Base-by-base conservation (phyloP, 73 alveolate species). In the Breviolum minutum region DNA sequence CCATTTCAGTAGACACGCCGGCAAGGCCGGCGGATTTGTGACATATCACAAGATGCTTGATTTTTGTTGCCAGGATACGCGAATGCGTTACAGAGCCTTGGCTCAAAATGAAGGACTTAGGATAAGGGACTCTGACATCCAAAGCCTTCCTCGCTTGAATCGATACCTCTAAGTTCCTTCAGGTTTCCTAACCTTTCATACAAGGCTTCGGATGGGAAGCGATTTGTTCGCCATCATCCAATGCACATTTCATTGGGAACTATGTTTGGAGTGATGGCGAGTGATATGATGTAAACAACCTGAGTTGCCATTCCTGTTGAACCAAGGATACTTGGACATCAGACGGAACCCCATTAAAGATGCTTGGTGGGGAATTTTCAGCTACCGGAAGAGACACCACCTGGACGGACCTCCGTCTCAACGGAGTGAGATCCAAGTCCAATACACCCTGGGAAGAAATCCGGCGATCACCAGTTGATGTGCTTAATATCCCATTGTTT, bases 341-440 rank as follows among this genome's bases (percentile, higher is more conserved):
- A 92, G 99, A 24, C 76, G 99, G 73, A 94, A 94, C 40, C 99
- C 99, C 30, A 94, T 94, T 82, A 94, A 94, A 61, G 91, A 48
- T 2, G n/a, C 73, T 11, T 40, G 24, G 24, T 11, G 11, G 24
- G n/a, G 24, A 0, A 1, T 22, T 68, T 14, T 17, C 24, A 68
- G 77, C 77, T 22, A 14, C 74, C 74, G 74, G 17, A 66, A 66
- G 17, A 17, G 74, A 66, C 74, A 17, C 74, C 74, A 17, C 74
- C 74, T 17, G 24, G 11, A 13, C 74, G 17, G n/a, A n/a, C n/a
- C n/a, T n/a, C n/a, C n/a, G n/a, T n/a, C n/a, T n/a, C n/a, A n/a
- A n/a, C n/a, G 54, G 54, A 40, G 54, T 40, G 54, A 40, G 5
- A 40, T 40, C 54, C 54, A 40, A 40, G 54, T 40, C 54, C 3